These are phyloP conservation scores for Monilinia polystroma DNA, from an alignment of 2,329 filamentous ascomycete species.

Conservation along the genomic window DNA sequence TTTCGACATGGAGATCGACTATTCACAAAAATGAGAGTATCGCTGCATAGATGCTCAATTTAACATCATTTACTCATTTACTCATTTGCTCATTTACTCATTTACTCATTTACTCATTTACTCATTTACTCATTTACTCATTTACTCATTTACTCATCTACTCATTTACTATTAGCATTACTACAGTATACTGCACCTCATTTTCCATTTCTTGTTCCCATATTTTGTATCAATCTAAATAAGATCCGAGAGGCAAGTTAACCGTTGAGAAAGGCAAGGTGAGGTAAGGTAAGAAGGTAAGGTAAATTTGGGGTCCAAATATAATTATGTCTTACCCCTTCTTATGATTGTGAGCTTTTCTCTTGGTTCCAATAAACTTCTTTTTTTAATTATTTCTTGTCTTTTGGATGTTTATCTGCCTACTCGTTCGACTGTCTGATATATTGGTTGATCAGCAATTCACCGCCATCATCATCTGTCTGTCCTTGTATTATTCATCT, in stretches of 20 bases:
- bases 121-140: too few species aligned
- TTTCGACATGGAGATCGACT: background rate
- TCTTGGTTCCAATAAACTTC: conserved; percentile 16
- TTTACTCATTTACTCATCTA: too few species aligned
- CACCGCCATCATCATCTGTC: conserved; percentile 14
- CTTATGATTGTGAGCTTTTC: background rate
- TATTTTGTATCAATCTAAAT: background rate
- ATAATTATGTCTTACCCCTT: conserved; percentile 10
- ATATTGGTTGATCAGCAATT: conserved; percentile 12
- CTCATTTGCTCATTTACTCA: too few species aligned
- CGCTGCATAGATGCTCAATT: conserved; percentile 16
- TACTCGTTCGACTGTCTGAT: background rate
- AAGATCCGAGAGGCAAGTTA: background rate
- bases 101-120: too few species aligned
- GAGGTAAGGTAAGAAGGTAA: background rate
- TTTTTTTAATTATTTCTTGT: background rate
- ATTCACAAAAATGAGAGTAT: background rate
- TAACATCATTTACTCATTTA: conserved; percentile 10
- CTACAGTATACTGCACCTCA: background rate
- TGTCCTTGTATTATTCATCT: conserved; percentile 12
- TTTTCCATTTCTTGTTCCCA: background rate
- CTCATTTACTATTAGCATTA: background rate
- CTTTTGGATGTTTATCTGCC: background rate
- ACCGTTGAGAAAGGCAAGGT: background rate
- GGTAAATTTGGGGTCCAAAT: conserved; percentile 8